A percentile compares a stretch with the other conserved stretches of the same genome.
phyloP scores from a whole-genome alignment of 2,329 filamentous ascomycete genomes.

The Aspergillus oerlinghausenensis region DNA sequence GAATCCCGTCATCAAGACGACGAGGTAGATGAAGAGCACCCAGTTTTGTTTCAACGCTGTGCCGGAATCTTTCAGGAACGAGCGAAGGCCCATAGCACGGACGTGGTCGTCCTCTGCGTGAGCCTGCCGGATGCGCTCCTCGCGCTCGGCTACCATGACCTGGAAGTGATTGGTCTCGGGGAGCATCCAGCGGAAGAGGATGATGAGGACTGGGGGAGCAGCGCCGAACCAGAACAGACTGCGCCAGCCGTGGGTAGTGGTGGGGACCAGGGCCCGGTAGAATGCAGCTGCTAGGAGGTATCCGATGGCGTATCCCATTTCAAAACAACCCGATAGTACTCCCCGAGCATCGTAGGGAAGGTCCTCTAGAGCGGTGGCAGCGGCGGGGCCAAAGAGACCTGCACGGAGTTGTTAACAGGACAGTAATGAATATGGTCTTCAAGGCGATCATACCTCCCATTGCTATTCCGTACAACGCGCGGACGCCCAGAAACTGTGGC shows the following conservation, averaged over 20 bases:
- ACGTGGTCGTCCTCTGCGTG: conserved; percentile 34
- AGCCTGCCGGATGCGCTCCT: conserved; percentile 27
- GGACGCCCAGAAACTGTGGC: background rate
- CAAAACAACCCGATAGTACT: background rate
- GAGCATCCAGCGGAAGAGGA: conserved; percentile 66
- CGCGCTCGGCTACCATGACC: conserved; percentile 20
- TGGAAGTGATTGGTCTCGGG: conserved; percentile 69
- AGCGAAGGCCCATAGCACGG: conserved; percentile 17
- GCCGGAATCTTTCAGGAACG: background rate
- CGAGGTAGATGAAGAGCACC: background rate
- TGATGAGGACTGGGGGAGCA: conserved; percentile 43
- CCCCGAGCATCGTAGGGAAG: background rate
- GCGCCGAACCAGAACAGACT: conserved; percentile 26
- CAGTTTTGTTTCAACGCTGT: background rate
- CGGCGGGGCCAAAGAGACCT: background rate
- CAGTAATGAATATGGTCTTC: background rate
- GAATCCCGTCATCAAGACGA: background rate
- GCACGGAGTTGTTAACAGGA: background rate
- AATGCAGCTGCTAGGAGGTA: background rate
- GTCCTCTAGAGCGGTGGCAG: background rate
- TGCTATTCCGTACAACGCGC: background rate
- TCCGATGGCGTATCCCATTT: background rate
- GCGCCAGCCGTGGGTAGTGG: background rate
- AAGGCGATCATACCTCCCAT: background rate
- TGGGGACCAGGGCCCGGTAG: background rate